phyloP scores from a whole-genome alignment of 495 filamentous ascomycete species.

The Aspergillus mulundensis region DNA sequence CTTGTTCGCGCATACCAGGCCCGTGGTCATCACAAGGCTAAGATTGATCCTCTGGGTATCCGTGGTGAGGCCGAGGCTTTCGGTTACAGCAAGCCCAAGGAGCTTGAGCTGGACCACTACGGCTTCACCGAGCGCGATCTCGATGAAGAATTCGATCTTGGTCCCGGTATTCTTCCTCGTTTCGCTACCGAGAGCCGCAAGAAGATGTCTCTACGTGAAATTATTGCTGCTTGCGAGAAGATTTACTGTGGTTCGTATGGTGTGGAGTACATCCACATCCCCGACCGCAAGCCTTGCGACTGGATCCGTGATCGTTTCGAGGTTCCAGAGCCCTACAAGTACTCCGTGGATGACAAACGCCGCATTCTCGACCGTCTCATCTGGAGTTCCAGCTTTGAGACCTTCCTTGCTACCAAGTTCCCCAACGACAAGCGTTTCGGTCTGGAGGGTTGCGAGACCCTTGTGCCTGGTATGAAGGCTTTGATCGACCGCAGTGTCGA shows the following conservation, averaged over 20 bases:
- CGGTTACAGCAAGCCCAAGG: slow-evolving; percentile 83
- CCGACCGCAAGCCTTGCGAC: slow-evolving; percentile 94
- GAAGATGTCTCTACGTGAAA: slow-evolving; percentile 96
- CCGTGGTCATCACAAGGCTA: slow-evolving; percentile 95
- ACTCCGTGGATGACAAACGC: slow-evolving; percentile 95
- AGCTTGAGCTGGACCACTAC: slow-evolving; percentile 90
- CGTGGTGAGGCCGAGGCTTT: slow-evolving; percentile 80
- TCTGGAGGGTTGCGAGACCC: slow-evolving; percentile 90
- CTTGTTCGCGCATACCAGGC: slow-evolving; percentile 96
- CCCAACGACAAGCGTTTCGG: slow-evolving; percentile 99
- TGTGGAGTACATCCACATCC: slow-evolving; percentile 97
- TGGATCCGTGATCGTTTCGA: slow-evolving; percentile 95
- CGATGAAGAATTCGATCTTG: slow-evolving; percentile 85
- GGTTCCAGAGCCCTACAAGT: slow-evolving; percentile 89
- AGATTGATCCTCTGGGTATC: slow-evolving; percentile 94
- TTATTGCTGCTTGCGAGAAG: slow-evolving; percentile 86
- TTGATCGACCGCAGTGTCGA: slow-evolving; percentile 97
- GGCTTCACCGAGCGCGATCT: slow-evolving; percentile 92
- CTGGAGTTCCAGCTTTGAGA: slow-evolving; percentile 95
- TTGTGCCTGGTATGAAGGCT: slow-evolving; percentile 99
- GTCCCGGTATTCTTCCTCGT: slow-evolving; percentile 91
- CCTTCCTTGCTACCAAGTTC: slow-evolving; percentile 92
- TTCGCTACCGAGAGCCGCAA: slow-evolving; percentile 82
- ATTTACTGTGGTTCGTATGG: slow-evolving; percentile 97
- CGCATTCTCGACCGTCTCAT: slow-evolving; percentile 95